Conservation (phyloP, 106 monocot species). For the Dactylorhiza incarnata region DNA sequence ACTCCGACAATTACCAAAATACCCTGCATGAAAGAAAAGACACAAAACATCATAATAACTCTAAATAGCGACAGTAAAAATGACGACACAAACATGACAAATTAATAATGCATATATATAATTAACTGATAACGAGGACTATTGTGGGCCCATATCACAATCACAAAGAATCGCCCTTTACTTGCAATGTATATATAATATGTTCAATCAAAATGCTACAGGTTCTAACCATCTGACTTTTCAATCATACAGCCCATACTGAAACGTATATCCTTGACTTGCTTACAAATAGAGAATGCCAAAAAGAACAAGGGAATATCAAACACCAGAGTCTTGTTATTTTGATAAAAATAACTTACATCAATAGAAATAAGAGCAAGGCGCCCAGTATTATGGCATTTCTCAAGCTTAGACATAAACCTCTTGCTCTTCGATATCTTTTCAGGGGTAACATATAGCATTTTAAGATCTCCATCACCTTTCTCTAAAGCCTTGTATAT, state of each 20-base stretch:
- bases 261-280: not conserved
- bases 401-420: slow-evolving; percentile 99
- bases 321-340: not conserved
- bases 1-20: too few relatives aligned
- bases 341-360: slow-evolving; percentile 40
- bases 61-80: too few relatives aligned
- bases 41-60: too few relatives aligned
- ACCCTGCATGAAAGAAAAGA: too few relatives aligned
- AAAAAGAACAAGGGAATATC: not conserved
- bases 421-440: slow-evolving; percentile 99
- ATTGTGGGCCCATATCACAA: too few relatives aligned
- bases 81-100: too few relatives aligned
- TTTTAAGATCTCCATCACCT: slow-evolving; percentile 78
- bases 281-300: not conserved
- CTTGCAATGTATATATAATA: not conserved
- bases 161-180: not conserved
- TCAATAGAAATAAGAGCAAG: slow-evolving; percentile 95
- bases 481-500: slow-evolving; percentile 87
- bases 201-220: not conserved
- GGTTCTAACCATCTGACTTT: not conserved
- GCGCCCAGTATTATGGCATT: slow-evolving; percentile 82
- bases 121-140: too few relatives aligned
- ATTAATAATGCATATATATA: too few relatives aligned
- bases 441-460: slow-evolving; percentile 99
- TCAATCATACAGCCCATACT: not conserved